Conservation (phyloP, 768 basidiomycete species). For the Lentinula lateritia region DNA sequence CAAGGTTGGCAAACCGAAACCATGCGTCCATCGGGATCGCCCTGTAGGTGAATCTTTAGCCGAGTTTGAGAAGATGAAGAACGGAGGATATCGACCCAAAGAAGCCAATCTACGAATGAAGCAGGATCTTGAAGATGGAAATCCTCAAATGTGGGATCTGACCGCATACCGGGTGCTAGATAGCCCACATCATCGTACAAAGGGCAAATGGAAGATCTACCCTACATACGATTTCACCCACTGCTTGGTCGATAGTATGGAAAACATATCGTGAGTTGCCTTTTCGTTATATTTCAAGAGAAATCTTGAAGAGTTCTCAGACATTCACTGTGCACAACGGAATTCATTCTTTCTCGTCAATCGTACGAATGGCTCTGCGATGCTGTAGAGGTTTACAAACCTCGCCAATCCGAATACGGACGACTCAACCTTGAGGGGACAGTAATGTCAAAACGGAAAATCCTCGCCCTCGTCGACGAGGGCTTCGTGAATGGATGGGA, state of each 20-base stretch:
- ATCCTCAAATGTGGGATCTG: conserved; percentile 99
- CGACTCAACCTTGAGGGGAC: conserved; percentile 91
- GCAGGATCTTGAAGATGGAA: conserved; percentile 85
- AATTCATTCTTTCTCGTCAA: conserved; percentile 92
- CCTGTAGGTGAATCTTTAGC: conserved; percentile 81
- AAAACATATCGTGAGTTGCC: conserved; percentile 89
- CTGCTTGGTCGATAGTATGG: conserved; percentile 96
- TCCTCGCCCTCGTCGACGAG: conserved; percentile 80
- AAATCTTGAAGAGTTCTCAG: conserved; percentile 32
- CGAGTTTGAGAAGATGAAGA: conserved; percentile 91
- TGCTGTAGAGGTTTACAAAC: conserved; percentile 95
- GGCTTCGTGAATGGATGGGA: conserved; percentile 91
- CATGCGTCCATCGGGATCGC: conserved; percentile 83
- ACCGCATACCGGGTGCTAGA: conserved; percentile 93
- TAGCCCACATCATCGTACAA: conserved; percentile 89
- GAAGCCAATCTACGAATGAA: conserved; percentile 97
- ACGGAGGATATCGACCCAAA: conserved; percentile 85
- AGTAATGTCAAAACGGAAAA: conserved; percentile 95
- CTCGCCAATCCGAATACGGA: conserved; percentile 95
- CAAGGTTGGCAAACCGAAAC: conserved; percentile 71
- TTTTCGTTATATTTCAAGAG: not conserved
- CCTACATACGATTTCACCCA: conserved; percentile 99
- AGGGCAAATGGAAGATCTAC: conserved; percentile 93
- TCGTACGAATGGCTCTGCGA: conserved; percentile 99
- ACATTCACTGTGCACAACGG: conserved; percentile 94